Base-by-base conservation (phyloP, 345 rosid genomes). In the Aegle marmelos region DNA sequence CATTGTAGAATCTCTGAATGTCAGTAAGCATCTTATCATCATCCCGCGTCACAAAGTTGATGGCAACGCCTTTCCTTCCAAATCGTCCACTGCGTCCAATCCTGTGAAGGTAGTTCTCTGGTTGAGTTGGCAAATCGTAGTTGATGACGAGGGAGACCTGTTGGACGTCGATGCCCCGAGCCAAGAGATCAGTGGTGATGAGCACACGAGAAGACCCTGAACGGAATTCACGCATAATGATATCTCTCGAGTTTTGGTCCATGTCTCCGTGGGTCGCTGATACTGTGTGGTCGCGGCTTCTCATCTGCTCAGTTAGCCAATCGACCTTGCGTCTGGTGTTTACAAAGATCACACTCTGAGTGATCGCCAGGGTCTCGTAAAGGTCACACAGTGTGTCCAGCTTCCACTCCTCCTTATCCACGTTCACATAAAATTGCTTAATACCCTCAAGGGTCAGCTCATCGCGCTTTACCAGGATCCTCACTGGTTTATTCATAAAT, bases 241-340 rank as follows among this genome's bases (percentile, higher is more conserved):
- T 85, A 78, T 86, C 88, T 75, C 89, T 83, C 0, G 87, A 78
- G 86, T 88, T 88, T 50, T 89, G 89, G 79, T 89, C 91, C 88
- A 87, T 89, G 79, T 83, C 90, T 58, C 91, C 90, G 22, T 82
- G 87, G 3, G 90, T 85, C 7, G 90, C 90, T 7, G 91, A 88
- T 21, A 89, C 90, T 1, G 89, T 86, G 82, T 86, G 90, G 83
- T 87, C 88, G 61, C 87, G 88, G 82, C 81, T 74, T 33, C 86
- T 65, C 87, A 88, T 80, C 68, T 85, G 74, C 73, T 89, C 88
- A 0, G 86, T 82, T 27, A 89, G 92, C 92, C 92, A 89, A 71
- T 89, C 92, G 0, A 89, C 89, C 80, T 89, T 89, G 77, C 90
- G 88, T 53, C 89, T 82, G 22, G 89, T 86, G 83, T 89, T 87